Evolutionary conservation across 345 rosid genomes (phyloP).

Genomic region (Aquilaria sinensis): DNA sequence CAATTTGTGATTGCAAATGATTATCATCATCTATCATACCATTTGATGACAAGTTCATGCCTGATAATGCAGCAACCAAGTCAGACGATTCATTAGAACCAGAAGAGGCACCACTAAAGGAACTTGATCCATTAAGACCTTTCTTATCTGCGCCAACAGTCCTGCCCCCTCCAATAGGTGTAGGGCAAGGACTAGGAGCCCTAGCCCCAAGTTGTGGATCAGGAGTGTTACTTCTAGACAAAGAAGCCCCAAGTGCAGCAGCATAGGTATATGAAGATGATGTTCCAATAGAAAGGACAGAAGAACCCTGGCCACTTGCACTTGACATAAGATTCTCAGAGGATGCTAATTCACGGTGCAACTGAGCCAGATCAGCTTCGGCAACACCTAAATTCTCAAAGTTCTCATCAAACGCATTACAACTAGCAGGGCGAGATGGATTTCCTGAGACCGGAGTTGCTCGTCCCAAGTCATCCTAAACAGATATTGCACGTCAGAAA

Average conservation of each 20-base stretch:
- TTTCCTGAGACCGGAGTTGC: constrained; percentile 26
- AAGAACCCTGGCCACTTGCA: constrained; percentile 40
- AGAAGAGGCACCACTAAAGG: constrained; percentile 48
- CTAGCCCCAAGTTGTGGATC: constrained; percentile 72
- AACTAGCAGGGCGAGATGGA: constrained; percentile 77
- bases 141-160: constrained; percentile 52
- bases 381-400: constrained; percentile 28
- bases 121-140: constrained; percentile 36
- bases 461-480: constrained; percentile 65
- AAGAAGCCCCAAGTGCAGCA: constrained; percentile 66
- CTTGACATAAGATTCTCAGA: constrained; percentile 27
- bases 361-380: constrained; percentile 45
- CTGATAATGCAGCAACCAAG: constrained; percentile 56
- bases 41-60: constrained; percentile 51
- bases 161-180: constrained; percentile 84
- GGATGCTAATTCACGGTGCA: constrained; percentile 36
- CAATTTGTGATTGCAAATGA: constrained; percentile 27
- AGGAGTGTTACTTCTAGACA: constrained; percentile 86
- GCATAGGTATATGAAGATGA: constrained; percentile 67
- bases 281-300: constrained; percentile 44
- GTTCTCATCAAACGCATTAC: constrained; percentile 67
- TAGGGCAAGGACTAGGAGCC: constrained; percentile 84
- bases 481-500: neutral
- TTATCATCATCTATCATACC: constrained; percentile 36
- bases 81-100: constrained; percentile 51